Evolutionary conservation across 495 filamentous ascomycete genomes (phyloP).

Genomic region (Tuber indicum): DNA sequence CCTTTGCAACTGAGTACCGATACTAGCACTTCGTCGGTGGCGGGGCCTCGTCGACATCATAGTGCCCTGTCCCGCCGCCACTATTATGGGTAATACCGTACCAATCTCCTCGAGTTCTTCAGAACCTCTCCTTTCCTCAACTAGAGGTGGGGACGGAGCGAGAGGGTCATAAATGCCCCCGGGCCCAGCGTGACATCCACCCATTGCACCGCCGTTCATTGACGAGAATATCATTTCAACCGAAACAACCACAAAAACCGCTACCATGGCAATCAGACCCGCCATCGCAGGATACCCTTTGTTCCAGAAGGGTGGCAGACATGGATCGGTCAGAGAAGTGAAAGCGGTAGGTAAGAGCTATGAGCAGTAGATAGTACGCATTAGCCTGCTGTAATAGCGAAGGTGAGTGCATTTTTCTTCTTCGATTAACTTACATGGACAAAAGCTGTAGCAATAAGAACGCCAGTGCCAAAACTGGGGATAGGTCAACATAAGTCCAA

Average conservation of each 20-base stretch:
- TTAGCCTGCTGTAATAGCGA: constrained; percentile 62
- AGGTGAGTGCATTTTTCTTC: constrained; percentile 48
- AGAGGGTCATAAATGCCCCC: constrained; percentile 16
- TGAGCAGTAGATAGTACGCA: constrained; percentile 55
- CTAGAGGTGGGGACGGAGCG: neutral
- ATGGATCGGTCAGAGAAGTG: constrained; percentile 69
- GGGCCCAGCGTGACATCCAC: constrained; percentile 35
- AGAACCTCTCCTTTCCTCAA: neutral
- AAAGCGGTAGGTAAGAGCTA: constrained; percentile 74
- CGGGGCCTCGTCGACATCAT: constrained; percentile 9
- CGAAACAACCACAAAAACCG: constrained; percentile 66
- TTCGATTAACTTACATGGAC: constrained; percentile 70
- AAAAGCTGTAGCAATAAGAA: constrained; percentile 82
- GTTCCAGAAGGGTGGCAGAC: constrained; percentile 69
- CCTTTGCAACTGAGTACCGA: constrained; percentile 29
- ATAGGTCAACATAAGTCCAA: neutral
- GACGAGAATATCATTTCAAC: constrained; percentile 71
- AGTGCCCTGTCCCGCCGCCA: neutral
- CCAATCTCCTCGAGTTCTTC: constrained; percentile 13
- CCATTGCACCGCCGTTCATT: constrained; percentile 39
- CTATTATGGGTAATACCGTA: neutral
- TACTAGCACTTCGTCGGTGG: constrained; percentile 32
- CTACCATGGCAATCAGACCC: constrained; percentile 69
- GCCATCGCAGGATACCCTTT: constrained; percentile 67
- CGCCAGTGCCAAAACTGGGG: constrained; percentile 66